Base-by-base conservation (phyloP, 768 basidiomycete genomes). In the Pisolithus marmoratus region DNA sequence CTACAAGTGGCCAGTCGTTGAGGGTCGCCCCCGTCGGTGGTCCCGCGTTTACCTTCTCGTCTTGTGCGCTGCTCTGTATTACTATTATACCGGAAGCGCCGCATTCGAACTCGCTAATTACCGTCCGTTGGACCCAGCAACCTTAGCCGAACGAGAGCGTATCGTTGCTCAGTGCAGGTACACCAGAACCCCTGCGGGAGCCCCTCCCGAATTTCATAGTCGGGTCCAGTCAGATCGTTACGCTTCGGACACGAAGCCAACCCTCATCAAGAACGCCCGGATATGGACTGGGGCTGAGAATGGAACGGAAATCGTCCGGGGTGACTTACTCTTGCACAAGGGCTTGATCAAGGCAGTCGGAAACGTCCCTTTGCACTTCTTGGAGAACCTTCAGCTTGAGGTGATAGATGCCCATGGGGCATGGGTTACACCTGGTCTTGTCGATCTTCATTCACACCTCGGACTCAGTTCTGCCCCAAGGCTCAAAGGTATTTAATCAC, bases 281-380 rank as follows among this genome's bases (percentile, higher is more conserved):
- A 78, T 95, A 55, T 94, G 92, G 92, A 94, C 90, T 1, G 90
- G 90, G 8, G 63, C 67, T 22, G 62, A 81, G 24, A 81, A 86
- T 40, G 90, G 90, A 1, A 80, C 81, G 2, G 73, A 85, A 53
- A 74, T 91, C 24, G 49, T 89, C 37, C 65, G 68, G 5, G 85
- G 81, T 1, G 86, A 87, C 54, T 69, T 94, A 9, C 72, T 89
- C 2, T 61, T 96, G 37, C 81, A 88, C 57, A 79, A 78, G 46
- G 87, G 86, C 5, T 57, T 90, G 19, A 82, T 89, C 54, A 76
- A 80, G 63, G 74, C 67, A 17, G 70, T 89, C 24, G 85, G 86
- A 0, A 60, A 72, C 48, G 61, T 84, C 14, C 57, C 59, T 7
- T 45, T 53, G n/a, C 42, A 52, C 5, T 41, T 55, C 19, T 46